These are phyloP conservation scores for Pyrenophora seminiperda DNA, from an alignment of 2,329 filamentous ascomycete genomes.

Conservation along the genomic window DNA sequence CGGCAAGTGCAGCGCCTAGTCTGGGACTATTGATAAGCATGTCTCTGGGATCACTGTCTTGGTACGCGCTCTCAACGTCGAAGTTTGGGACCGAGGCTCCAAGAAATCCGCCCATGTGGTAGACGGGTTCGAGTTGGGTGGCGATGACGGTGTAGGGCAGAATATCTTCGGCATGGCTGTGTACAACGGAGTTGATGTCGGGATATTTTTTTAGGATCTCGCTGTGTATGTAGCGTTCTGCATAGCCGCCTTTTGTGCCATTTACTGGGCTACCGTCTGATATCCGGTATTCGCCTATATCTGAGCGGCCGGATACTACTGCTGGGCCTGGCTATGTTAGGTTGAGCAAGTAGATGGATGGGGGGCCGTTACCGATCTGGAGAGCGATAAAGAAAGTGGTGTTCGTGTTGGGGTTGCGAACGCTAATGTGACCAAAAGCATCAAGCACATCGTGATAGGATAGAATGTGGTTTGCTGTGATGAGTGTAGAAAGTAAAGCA, in stretches of 20 bases:
- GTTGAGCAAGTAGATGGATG: background rate
- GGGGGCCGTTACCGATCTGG: conserved; percentile 17
- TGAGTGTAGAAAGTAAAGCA: conserved; percentile 40
- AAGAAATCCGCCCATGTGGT: conserved; percentile 49
- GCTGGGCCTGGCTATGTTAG: background rate
- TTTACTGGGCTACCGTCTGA: conserved; percentile 41
- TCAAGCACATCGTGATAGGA: conserved; percentile 57
- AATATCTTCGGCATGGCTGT: conserved; percentile 51
- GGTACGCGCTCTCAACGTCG: conserved; percentile 28
- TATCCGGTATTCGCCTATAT: conserved; percentile 53
- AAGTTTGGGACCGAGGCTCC: conserved; percentile 31
- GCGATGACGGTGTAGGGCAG: conserved; percentile 45
- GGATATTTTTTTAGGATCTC: conserved; percentile 53
- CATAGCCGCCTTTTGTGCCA: conserved; percentile 41
- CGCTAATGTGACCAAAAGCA: conserved; percentile 59
- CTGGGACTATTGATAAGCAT: conserved; percentile 30
- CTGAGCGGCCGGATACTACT: conserved; percentile 31
- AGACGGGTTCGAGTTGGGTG: conserved; percentile 22
- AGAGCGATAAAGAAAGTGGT: conserved; percentile 50
- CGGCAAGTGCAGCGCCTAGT: conserved; percentile 31
- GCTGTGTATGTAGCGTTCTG: conserved; percentile 54
- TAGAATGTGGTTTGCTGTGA: conserved; percentile 56
- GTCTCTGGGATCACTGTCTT: conserved; percentile 20
- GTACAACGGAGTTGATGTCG: conserved; percentile 51
- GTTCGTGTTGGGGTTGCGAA: conserved; percentile 53